phyloP scores from a whole-genome alignment of 345 rosid species.

The Adansonia digitata region DNA sequence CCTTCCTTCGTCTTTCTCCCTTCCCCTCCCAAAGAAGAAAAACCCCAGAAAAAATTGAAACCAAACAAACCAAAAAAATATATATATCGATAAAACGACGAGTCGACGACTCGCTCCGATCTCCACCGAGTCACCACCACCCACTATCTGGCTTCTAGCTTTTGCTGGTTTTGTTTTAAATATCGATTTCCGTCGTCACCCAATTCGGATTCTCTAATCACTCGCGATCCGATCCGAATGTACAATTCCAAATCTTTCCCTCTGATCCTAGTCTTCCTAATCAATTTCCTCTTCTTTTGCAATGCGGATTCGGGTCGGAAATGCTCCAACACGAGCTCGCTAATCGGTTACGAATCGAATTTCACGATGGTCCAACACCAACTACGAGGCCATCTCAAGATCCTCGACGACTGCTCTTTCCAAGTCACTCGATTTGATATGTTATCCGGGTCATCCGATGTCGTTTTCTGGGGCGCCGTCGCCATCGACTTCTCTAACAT shows the following conservation, averaged over 20 bases:
- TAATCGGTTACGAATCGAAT: conserved; percentile 58
- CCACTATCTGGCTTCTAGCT: background rate
- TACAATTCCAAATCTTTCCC: conserved; percentile 30
- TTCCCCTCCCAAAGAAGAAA: background rate
- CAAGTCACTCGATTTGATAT: conserved; percentile 72
- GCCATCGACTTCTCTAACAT: conserved; percentile 47
- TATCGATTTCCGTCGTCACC: background rate
- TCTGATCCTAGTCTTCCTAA: conserved; percentile 31
- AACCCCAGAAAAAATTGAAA: background rate
- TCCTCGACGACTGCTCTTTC: conserved; percentile 80
- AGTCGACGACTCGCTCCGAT: background rate
- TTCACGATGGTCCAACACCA: conserved; percentile 87
- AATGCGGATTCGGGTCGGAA: conserved; percentile 39
- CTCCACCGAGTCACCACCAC: background rate
- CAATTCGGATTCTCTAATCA: conserved; percentile 7
- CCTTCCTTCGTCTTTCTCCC: background rate
- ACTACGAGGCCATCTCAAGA: conserved; percentile 59
- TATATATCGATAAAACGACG: background rate
- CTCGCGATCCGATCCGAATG: conserved; percentile 28
- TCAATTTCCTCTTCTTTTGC: conserved; percentile 30
- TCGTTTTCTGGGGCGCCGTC: conserved; percentile 81
- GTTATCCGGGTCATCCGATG: conserved; percentile 63
- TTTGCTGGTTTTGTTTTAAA: background rate
- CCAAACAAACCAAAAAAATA: background rate
- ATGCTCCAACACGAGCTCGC: conserved; percentile 56